Conservation (phyloP, 495 filamentous ascomycete genomes). For the Penicillium robsamsonii region DNA sequence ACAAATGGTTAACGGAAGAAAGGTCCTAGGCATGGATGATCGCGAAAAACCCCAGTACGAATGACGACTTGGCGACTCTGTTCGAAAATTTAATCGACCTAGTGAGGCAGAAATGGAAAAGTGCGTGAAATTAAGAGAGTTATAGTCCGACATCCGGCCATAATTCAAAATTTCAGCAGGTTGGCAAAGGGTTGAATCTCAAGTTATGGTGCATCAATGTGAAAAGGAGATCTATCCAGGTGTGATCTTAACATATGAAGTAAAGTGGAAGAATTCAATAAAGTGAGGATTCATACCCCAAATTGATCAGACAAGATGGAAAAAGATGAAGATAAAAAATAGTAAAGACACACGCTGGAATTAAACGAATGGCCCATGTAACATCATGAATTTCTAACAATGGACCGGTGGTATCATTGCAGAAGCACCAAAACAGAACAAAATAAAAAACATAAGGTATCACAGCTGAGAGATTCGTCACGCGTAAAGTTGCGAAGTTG, state of each 20-base stretch:
- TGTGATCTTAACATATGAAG: background rate
- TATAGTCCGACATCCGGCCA: background rate
- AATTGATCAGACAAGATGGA: background rate
- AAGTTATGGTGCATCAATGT: background rate
- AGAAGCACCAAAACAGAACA: conserved; percentile 14
- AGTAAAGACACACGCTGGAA: background rate
- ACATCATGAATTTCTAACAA: conserved; percentile 33
- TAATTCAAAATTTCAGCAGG: background rate
- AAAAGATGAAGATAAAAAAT: background rate
- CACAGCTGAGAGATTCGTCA: conserved; percentile 28
- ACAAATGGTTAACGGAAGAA: background rate
- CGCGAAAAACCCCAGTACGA: background rate
- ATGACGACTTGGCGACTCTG: background rate
- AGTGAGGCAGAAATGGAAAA: background rate
- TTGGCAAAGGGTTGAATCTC: background rate
- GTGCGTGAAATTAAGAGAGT: background rate
- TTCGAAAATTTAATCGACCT: background rate
- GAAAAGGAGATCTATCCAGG: background rate
- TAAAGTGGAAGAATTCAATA: background rate
- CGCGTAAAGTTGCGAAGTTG: conserved; percentile 17
- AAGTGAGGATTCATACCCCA: background rate
- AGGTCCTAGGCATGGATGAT: background rate
- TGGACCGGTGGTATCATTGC: conserved; percentile 37
- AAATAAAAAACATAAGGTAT: conserved; percentile 20
- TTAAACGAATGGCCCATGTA: conserved; percentile 35